Conservation (phyloP, 1,139 yeast genomes). For the Sugiyamaella neomexicana region DNA sequence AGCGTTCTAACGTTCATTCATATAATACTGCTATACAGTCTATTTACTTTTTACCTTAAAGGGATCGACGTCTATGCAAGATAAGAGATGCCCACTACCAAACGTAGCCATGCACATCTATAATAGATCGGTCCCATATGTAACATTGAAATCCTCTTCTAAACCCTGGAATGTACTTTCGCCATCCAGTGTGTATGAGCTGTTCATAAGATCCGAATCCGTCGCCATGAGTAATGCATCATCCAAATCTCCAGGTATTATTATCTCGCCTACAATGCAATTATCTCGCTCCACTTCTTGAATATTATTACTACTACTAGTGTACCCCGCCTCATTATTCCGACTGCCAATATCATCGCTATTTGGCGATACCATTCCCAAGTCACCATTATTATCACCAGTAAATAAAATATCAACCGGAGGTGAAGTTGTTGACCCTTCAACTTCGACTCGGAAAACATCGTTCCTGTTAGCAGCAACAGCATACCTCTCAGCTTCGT, state of each 20-base stretch:
- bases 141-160: constrained; percentile 11
- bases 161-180: neutral
- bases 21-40: neutral
- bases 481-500: neutral
- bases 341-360: constrained; percentile 7
- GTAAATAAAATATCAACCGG: constrained; percentile 1
- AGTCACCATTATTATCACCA: neutral
- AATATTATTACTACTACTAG: neutral
- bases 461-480: neutral
- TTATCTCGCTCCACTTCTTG: neutral
- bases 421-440: neutral
- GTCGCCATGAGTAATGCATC: constrained; percentile 1
- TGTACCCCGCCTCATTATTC: neutral
- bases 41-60: neutral
- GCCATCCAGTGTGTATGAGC: neutral
- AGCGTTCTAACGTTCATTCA: too few relatives aligned
- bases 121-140: constrained; percentile 2
- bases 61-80: constrained; percentile 4
- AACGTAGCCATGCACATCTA: neutral
- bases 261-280: neutral
- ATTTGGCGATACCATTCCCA: constrained; percentile 12
- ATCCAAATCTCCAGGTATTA: neutral
- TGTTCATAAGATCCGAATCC: neutral
- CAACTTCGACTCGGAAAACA: neutral
- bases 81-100: neutral